These are phyloP conservation scores for Aspergillus panamensis DNA, from an alignment of 495 filamentous ascomycete genomes.

Conservation along the genomic window DNA sequence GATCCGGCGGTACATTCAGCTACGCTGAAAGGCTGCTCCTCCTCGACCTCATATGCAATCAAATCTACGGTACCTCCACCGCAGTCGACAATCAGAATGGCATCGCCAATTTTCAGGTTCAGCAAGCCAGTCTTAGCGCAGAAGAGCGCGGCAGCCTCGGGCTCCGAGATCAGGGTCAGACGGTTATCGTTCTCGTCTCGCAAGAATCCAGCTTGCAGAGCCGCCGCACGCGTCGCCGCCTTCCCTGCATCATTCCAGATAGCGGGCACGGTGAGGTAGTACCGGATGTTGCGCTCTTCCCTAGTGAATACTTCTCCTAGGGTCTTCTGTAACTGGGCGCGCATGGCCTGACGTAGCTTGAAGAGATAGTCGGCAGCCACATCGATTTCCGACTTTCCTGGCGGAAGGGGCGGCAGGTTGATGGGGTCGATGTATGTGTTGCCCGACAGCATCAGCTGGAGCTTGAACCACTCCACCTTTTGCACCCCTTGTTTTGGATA, in stretches of 20 bases:
- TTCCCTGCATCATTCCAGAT: constrained; percentile 84
- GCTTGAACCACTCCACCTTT: constrained; percentile 83
- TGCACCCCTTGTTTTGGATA: constrained; percentile 78
- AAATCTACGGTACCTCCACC: constrained; percentile 78
- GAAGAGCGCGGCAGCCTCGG: constrained; percentile 75
- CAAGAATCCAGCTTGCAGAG: constrained; percentile 73
- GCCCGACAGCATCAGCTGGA: constrained; percentile 75
- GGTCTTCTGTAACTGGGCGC: constrained; percentile 70
- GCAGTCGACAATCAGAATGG: constrained; percentile 75
- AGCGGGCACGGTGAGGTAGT: constrained; percentile 72
- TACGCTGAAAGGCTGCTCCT: constrained; percentile 73
- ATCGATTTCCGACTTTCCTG: constrained; percentile 77
- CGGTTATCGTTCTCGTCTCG: constrained; percentile 75
- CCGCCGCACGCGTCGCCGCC: constrained; percentile 70
- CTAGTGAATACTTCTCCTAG: constrained; percentile 73
- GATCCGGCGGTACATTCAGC: constrained; percentile 75
- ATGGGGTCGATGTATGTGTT: constrained; percentile 82
- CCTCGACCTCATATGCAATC: constrained; percentile 78
- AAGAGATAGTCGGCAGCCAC: constrained; percentile 78
- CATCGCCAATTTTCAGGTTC: constrained; percentile 72
- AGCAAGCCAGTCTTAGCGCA: constrained; percentile 74
- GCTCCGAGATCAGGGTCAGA: constrained; percentile 70
- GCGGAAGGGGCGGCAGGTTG: constrained; percentile 72
- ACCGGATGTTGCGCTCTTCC: constrained; percentile 74
- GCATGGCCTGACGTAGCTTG: constrained; percentile 74